Percentiles rank a stretch among this genome's conserved stretches.
These are phyloP conservation scores for Prosopis cineraria DNA, from an alignment of 306 rosid genomes.

Conservation along the genomic window DNA sequence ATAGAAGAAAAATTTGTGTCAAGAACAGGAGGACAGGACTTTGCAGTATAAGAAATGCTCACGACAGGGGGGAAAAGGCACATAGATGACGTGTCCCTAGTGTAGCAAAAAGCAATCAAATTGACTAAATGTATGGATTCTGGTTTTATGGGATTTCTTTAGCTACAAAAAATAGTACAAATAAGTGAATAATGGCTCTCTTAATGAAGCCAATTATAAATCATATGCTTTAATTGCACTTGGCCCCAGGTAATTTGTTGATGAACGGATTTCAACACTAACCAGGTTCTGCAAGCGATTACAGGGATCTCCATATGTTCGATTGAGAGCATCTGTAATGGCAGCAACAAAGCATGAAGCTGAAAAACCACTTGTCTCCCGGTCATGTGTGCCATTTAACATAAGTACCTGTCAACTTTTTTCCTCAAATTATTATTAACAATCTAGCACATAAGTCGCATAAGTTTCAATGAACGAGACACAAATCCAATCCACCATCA, in stretches of 20 bases:
- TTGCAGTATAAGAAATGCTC: not conserved
- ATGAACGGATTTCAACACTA: conserved; percentile 42
- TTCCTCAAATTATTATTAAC: conserved; percentile 17
- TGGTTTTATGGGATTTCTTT: conserved; percentile 2
- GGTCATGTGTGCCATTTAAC: conserved; percentile 77
- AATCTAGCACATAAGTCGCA: conserved; percentile 13
- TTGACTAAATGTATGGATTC: not conserved
- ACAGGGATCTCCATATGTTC: conserved; percentile 69
- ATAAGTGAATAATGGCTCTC: conserved; percentile 15
- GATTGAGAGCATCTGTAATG: conserved; percentile 84
- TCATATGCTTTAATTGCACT: conserved; percentile 8
- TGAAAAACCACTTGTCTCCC: conserved; percentile 80
- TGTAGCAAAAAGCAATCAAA: not conserved
- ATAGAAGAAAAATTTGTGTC: not conserved
- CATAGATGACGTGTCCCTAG: not conserved
- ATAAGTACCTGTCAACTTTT: conserved; percentile 61
- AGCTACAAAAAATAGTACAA: not conserved
- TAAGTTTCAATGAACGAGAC: conserved; percentile 10
- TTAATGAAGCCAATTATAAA: not conserved
- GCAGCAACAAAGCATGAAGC: conserved; percentile 86
- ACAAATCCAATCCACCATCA: conserved; percentile 21
- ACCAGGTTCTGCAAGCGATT: conserved; percentile 66
- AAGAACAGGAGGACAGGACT: not conserved
- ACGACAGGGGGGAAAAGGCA: not conserved
- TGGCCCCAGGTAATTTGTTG: conserved; percentile 19